Evolutionary conservation across 139 green algal species (phyloP).

Genomic region (Ulvella scutata): DNA sequence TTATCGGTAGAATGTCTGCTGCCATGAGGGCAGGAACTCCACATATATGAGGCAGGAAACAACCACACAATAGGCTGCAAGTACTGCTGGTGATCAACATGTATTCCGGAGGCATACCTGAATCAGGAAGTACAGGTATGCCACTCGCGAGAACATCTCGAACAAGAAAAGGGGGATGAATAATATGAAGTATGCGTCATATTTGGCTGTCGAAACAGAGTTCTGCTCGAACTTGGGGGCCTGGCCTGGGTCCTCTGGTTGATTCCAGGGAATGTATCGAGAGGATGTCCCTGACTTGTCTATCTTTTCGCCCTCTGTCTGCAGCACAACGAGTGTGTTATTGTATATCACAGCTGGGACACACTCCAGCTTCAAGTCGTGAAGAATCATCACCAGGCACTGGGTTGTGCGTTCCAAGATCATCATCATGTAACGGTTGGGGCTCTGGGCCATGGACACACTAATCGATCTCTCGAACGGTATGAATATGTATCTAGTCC

Average conservation of each 20-base stretch:
- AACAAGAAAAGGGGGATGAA: slow-evolving; percentile 64
- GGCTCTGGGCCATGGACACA: neutral
- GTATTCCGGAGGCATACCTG: no score
- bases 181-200: slow-evolving; percentile 41
- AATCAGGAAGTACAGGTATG: slow-evolving; percentile 71
- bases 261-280: neutral
- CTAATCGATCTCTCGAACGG: neutral
- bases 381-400: neutral
- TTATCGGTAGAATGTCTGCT: no score
- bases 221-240: slow-evolving; percentile 23
- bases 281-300: neutral
- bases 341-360: neutral
- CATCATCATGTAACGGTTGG: neutral
- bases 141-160: slow-evolving; percentile 55
- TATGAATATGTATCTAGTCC: neutral
- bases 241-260: neutral
- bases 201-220: slow-evolving; percentile 57
- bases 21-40: neutral
- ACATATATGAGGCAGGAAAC: neutral
- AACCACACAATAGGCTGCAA: no score
- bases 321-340: neutral
- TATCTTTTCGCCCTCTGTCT: neutral
- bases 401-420: neutral
- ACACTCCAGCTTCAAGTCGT: neutral
- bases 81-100: no score